Evolutionary conservation across 306 rosid genomes (phyloP).

Genomic region (Cicer bijugum): DNA sequence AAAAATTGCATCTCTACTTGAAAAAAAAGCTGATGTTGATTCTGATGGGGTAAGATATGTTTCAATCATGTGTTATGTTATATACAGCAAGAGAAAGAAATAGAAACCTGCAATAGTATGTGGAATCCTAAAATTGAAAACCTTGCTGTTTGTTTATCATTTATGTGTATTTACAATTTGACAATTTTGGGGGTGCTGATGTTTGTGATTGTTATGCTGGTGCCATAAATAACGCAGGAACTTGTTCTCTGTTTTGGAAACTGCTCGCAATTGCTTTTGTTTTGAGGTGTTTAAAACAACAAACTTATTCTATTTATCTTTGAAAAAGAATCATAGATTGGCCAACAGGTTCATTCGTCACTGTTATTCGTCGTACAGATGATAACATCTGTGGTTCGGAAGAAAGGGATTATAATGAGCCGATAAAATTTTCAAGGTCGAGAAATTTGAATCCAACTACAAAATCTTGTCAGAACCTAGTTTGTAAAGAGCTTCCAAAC

Average conservation of each 20-base stretch:
- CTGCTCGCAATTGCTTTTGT: conserved; percentile 8
- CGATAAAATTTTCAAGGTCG: conserved; percentile 40
- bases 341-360: conserved; percentile 6
- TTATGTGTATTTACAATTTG: conserved; percentile 6
- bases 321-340: conserved; percentile 8
- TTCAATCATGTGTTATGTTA: conserved; percentile 21
- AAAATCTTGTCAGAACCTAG: conserved; percentile 39
- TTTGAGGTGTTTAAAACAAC: neutral
- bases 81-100: conserved; percentile 12
- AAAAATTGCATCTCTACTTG: conserved; percentile 62
- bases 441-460: conserved; percentile 42
- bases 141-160: conserved; percentile 37
- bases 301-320: conserved; percentile 9
- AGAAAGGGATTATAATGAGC: conserved; percentile 44
- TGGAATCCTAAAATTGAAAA: conserved; percentile 33
- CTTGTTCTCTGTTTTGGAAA: conserved; percentile 9
- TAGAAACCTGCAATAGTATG: neutral
- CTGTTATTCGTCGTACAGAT: conserved; percentile 19
- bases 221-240: neutral
- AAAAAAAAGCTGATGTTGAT: conserved; percentile 55
- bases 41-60: conserved; percentile 68
- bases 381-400: conserved; percentile 53
- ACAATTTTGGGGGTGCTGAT: conserved; percentile 1
- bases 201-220: conserved; percentile 16
- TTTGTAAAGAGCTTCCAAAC: conserved; percentile 47